phyloP scores from a whole-genome alignment of 768 basidiomycete species.

The Lentinula boryana region DNA sequence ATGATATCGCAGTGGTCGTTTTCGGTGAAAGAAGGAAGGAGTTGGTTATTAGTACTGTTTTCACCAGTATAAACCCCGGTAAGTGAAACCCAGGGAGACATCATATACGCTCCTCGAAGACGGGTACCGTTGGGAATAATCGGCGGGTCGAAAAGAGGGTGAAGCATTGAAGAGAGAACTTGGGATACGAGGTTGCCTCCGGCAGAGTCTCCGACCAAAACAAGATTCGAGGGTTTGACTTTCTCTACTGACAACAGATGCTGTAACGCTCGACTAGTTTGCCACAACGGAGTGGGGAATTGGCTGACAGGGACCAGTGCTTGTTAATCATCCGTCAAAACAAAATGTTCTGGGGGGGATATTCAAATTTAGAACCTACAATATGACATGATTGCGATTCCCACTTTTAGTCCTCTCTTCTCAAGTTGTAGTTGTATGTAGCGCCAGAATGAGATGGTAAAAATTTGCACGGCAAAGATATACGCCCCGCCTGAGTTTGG shows the following conservation, averaged over 20 bases:
- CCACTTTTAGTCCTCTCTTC: constrained; percentile 2
- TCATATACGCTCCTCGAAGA: constrained; percentile 26
- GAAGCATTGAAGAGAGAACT: constrained; percentile 15
- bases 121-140: constrained; percentile 14
- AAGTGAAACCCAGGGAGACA: constrained; percentile 26
- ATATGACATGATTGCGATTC: constrained; percentile 8
- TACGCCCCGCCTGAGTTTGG: constrained; percentile 5
- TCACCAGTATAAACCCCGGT: not conserved
- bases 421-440: constrained; percentile 2
- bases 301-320: constrained; percentile 9
- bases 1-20: constrained; percentile 23
- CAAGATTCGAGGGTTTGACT: constrained; percentile 12
- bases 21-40: constrained; percentile 9
- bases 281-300: constrained; percentile 17
- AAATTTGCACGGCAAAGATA: constrained; percentile 1
- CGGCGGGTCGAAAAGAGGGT: constrained; percentile 6
- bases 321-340: not conserved
- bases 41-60: constrained; percentile 7
- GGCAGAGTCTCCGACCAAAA: constrained; percentile 16
- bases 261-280: constrained; percentile 11
- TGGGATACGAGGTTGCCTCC: constrained; percentile 15
- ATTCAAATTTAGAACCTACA: not conserved
- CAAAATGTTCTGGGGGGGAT: not conserved
- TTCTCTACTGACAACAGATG: constrained; percentile 9
- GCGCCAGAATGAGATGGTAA: constrained; percentile 1